A percentile compares a stretch with the other conserved stretches of the same genome.
Evolutionary conservation across 305 asterid species (phyloP).

Genomic region (Fraxinus albicans): DNA sequence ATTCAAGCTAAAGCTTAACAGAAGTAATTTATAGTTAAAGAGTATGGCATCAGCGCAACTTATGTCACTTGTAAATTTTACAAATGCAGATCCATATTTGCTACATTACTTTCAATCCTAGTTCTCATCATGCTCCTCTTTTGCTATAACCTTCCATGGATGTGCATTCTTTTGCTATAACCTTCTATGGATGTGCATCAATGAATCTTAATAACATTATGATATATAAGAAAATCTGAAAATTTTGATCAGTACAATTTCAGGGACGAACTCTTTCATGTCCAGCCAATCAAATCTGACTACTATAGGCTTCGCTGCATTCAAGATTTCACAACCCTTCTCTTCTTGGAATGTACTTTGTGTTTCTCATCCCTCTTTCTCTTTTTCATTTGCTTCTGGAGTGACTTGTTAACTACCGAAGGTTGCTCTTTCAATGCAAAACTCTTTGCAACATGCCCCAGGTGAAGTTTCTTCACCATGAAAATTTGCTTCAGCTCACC

Average conservation of each 20-base stretch:
- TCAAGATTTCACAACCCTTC: constrained; percentile 45
- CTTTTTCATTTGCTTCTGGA: constrained; percentile 70
- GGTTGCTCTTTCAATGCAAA: constrained; percentile 93
- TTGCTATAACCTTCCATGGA: not conserved
- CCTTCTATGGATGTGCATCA: not conserved
- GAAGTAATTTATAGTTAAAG: not conserved
- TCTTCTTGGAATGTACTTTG: constrained; percentile 50
- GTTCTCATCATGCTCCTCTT: not conserved
- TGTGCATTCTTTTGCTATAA: too few relatives aligned
- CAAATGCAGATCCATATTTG: not conserved
- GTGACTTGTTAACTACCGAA: constrained; percentile 68
- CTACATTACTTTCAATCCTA: not conserved
- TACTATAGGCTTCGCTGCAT: not conserved
- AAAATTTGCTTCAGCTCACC: constrained; percentile 88
- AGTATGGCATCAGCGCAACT: not conserved
- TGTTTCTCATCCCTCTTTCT: constrained; percentile 68
- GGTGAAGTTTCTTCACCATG: constrained; percentile 82
- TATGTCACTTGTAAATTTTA: not conserved
- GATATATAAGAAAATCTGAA: not conserved
- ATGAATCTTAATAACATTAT: not conserved
- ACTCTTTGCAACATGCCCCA: constrained; percentile 95
- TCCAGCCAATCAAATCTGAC: not conserved
- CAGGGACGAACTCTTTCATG: not conserved
- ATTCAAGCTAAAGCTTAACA: not conserved
- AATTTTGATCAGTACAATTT: not conserved